Conservation (phyloP, 192 early-diverging fungal genomes). For the Obelidium mucronatum region DNA sequence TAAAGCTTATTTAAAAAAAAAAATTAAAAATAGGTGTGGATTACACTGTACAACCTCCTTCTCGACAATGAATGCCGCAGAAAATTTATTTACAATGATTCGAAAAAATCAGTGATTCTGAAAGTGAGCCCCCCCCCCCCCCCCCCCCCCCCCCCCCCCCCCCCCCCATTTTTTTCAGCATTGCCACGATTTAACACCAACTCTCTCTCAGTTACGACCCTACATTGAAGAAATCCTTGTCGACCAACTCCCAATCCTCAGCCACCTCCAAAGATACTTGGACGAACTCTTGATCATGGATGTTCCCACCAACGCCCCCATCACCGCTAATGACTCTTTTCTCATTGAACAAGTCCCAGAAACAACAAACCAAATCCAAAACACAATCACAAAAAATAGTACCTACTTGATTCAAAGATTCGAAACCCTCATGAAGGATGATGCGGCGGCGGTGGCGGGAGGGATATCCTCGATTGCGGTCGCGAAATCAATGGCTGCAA, state of each 20-base stretch:
- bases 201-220: slow-evolving; percentile 31
- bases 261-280: slow-evolving; percentile 50
- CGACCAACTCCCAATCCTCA: slow-evolving; percentile 57
- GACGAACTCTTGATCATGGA: slow-evolving; percentile 55
- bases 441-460: no score
- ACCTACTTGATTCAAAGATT: slow-evolving; percentile 5
- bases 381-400: slow-evolving; percentile 9
- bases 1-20: neutral
- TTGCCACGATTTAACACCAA: neutral
- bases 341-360: slow-evolving; percentile 39
- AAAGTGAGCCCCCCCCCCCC: slow-evolving; percentile 43
- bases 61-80: slow-evolving; percentile 55
- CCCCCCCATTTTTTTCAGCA: no score
- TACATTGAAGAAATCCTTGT: slow-evolving; percentile 49
- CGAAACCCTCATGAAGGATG: slow-evolving; percentile 25
- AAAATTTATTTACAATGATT: slow-evolving; percentile 45
- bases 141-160: no score
- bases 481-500: slow-evolving; percentile 41
- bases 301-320: slow-evolving; percentile 19
- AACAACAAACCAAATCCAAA: slow-evolving; percentile 1
- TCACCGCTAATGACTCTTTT: neutral
- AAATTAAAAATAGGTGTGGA: slow-evolving; percentile 47
- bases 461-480: slow-evolving; percentile 15
- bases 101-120: slow-evolving; percentile 51
- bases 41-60: slow-evolving; percentile 56